These are phyloP conservation scores for Ulota crispa DNA, from an alignment of 225 moss, liverwort and hornwort genomes.

Conservation along the genomic window DNA sequence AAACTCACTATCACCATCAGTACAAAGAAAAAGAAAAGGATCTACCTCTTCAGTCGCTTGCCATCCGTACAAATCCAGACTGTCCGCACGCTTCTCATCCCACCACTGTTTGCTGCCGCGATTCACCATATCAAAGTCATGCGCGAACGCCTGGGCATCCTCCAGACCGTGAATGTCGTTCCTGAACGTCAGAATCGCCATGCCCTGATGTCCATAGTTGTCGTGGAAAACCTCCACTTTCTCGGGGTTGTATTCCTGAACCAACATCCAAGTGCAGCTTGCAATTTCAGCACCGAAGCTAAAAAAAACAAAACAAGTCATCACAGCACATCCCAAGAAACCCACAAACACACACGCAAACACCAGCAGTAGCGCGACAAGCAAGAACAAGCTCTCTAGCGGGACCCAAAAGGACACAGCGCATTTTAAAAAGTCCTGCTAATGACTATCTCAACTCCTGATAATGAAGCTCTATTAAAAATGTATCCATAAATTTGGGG, in stretches of 20 bases:
- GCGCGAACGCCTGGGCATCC: slow-evolving; percentile 75
- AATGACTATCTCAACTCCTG: slow-evolving; percentile 8
- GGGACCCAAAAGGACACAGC: neutral
- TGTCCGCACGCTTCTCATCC: slow-evolving; percentile 14
- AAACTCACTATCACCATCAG: neutral
- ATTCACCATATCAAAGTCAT: slow-evolving; percentile 41
- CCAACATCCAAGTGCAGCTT: neutral
- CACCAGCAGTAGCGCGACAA: neutral
- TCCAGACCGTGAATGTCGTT: slow-evolving; percentile 64
- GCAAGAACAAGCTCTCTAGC: neutral
- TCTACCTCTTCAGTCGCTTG: slow-evolving; percentile 70
- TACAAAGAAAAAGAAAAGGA: neutral
- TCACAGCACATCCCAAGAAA: neutral
- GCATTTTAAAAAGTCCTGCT: too few species aligned
- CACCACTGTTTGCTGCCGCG: slow-evolving; percentile 59
- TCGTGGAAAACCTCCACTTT: slow-evolving; percentile 61
- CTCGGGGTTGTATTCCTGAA: slow-evolving; percentile 59
- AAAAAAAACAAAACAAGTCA: neutral
- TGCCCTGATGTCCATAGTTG: slow-evolving; percentile 55
- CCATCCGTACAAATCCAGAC: slow-evolving; percentile 66
- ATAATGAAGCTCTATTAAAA: neutral
- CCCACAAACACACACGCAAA: neutral
- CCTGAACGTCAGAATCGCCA: slow-evolving; percentile 53
- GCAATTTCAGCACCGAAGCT: neutral
- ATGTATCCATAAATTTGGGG: neutral